Evolutionary conservation across 2,329 filamentous ascomycete species (phyloP).

Genomic region (Talaromyces atroroseus): DNA sequence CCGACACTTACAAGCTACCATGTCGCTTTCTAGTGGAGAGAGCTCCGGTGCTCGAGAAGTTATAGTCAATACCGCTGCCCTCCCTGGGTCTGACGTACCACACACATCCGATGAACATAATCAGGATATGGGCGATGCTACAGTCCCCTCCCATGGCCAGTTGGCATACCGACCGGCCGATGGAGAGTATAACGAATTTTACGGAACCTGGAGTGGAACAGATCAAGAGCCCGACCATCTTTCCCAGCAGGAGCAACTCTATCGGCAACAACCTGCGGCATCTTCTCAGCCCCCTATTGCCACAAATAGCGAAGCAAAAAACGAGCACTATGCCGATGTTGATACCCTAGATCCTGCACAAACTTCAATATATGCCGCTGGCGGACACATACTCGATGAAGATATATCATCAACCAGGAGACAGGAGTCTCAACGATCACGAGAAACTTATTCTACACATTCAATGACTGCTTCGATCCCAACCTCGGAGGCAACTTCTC

Average conservation of each 20-base stretch:
- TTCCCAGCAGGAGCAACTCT: neutral
- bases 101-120: constrained; percentile 32
- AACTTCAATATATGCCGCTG: neutral
- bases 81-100: constrained; percentile 44
- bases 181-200: constrained; percentile 31
- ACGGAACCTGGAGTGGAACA: constrained; percentile 50
- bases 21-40: constrained; percentile 74
- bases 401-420: constrained; percentile 10
- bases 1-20: constrained; percentile 72
- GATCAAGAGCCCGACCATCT: constrained; percentile 9
- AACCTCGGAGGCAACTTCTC: constrained; percentile 12
- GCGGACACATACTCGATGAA: constrained; percentile 4
- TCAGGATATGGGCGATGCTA: neutral
- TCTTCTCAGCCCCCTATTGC: constrained; percentile 8
- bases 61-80: constrained; percentile 53
- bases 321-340: neutral
- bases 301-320: neutral
- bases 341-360: constrained; percentile 1
- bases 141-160: constrained; percentile 11
- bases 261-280: neutral
- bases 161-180: constrained; percentile 4
- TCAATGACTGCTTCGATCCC: constrained; percentile 12
- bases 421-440: constrained; percentile 14
- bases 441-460: constrained; percentile 12
- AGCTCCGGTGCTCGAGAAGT: constrained; percentile 64